Conservation (phyloP, 139 green algal species). For the Volvox reticuliferus region DNA sequence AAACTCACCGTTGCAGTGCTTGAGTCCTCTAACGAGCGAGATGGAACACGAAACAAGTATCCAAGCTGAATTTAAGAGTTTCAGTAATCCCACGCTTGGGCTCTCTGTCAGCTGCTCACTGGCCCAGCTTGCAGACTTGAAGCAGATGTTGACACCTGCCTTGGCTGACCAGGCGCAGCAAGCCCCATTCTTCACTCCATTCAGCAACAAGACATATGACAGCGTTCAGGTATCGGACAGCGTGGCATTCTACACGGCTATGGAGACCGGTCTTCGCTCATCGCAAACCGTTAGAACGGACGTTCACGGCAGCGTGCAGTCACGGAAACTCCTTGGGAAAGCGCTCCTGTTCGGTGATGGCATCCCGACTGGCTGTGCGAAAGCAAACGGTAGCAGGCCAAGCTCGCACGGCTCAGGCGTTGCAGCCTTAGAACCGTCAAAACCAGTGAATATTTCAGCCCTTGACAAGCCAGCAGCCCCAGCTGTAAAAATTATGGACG, state of each 20-base stretch:
- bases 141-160: background rate
- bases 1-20: background rate
- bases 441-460: background rate
- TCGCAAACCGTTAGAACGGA: background rate
- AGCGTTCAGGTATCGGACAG: background rate
- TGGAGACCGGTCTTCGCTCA: background rate
- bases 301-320: background rate
- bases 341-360: background rate
- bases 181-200: conserved; percentile 11
- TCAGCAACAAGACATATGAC: conserved; percentile 28
- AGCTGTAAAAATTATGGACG: background rate
- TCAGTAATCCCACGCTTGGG: background rate
- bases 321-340: background rate
- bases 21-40: background rate
- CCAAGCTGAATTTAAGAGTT: conserved; percentile 13
- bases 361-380: background rate
- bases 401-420: background rate
- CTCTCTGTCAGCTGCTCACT: background rate
- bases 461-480: background rate
- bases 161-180: background rate
- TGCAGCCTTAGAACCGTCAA: background rate
- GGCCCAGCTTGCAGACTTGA: background rate
- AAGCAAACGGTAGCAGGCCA: background rate
- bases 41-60: background rate
- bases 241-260: conserved; percentile 2